Evolutionary conservation across 192 early-diverging fungal genomes (phyloP).

Genomic region (Dispira simplex): DNA sequence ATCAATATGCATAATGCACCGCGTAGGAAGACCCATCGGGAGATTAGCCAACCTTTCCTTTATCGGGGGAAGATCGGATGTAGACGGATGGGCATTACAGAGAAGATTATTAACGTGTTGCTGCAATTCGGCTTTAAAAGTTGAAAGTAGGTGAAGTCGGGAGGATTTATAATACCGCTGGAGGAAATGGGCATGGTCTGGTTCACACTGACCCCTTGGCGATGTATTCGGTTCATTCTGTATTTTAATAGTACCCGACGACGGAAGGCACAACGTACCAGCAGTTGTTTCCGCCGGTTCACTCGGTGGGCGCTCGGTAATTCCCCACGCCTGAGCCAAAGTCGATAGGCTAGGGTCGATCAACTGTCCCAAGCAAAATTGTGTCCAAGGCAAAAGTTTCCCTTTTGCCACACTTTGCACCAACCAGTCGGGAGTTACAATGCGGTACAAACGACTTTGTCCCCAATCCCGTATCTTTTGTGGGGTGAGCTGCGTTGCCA

Average conservation of each 20-base stretch:
- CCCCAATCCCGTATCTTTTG: constrained; percentile 48
- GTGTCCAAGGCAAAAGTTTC: constrained; percentile 47
- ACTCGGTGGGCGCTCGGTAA: background rate
- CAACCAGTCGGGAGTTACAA: constrained; percentile 64
- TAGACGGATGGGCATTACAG: no score
- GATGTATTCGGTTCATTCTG: background rate
- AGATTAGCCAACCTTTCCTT: no score
- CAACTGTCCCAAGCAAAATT: constrained; percentile 21
- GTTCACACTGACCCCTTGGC: background rate
- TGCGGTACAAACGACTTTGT: constrained; percentile 29
- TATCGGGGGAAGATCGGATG: no score
- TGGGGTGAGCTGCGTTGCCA: constrained; percentile 45
- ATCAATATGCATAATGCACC: constrained; percentile 65
- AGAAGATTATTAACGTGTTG: constrained; percentile 15
- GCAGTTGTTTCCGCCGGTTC: background rate
- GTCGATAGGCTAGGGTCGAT: constrained; percentile 2
- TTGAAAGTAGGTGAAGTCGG: constrained; percentile 58
- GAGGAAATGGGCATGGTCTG: constrained; percentile 30
- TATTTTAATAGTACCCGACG: background rate
- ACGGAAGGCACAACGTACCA: background rate
- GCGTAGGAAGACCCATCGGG: background rate
- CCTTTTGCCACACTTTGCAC: constrained; percentile 42
- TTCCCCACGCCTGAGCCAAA: background rate
- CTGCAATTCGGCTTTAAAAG: constrained; percentile 70
- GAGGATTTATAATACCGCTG: constrained; percentile 48